These are phyloP conservation scores for Parathielavia hyrcaniae DNA, from an alignment of 495 filamentous ascomycete genomes.

Conservation along the genomic window DNA sequence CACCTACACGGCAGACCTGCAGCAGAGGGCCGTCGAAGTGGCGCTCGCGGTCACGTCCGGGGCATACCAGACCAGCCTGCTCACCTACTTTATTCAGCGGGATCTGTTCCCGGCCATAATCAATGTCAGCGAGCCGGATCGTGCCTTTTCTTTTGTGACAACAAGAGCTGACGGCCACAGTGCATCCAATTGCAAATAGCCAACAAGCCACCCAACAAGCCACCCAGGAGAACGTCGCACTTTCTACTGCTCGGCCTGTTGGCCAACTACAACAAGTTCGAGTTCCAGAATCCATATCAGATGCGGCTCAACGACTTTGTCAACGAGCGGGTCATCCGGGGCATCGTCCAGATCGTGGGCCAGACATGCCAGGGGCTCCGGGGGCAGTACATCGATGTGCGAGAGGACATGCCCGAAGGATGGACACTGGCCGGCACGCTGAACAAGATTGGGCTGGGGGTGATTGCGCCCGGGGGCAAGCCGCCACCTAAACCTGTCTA, in stretches of 20 bases:
- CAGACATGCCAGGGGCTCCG: slow-evolving; percentile 58
- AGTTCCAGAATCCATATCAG: slow-evolving; percentile 95
- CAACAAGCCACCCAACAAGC: slow-evolving; percentile 60
- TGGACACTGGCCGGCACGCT: slow-evolving; percentile 80
- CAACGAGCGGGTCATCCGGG: slow-evolving; percentile 79
- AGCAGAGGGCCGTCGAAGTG: slow-evolving; percentile 72
- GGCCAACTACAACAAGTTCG: slow-evolving; percentile 98
- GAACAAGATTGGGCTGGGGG: slow-evolving; percentile 75
- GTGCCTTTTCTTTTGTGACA: neutral
- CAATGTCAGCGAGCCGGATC: slow-evolving; percentile 54
- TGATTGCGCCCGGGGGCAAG: slow-evolving; percentile 62
- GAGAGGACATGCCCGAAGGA: slow-evolving; percentile 85
- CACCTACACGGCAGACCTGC: slow-evolving; percentile 48
- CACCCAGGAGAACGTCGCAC: slow-evolving; percentile 58
- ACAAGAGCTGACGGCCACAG: slow-evolving; percentile 38
- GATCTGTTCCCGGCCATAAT: slow-evolving; percentile 92
- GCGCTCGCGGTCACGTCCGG: slow-evolving; percentile 82
- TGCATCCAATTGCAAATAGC: slow-evolving; percentile 68
- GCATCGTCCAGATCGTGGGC: slow-evolving; percentile 70
- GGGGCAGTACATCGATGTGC: slow-evolving; percentile 76
- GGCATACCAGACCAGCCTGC: slow-evolving; percentile 85
- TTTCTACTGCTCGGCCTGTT: slow-evolving; percentile 83
- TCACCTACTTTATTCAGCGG: slow-evolving; percentile 91
- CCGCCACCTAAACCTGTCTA: slow-evolving; percentile 51
- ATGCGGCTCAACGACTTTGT: slow-evolving; percentile 95